Evolutionary conservation across 805 yeast species (phyloP).

Genomic region (Lachancea nothofagi): DNA sequence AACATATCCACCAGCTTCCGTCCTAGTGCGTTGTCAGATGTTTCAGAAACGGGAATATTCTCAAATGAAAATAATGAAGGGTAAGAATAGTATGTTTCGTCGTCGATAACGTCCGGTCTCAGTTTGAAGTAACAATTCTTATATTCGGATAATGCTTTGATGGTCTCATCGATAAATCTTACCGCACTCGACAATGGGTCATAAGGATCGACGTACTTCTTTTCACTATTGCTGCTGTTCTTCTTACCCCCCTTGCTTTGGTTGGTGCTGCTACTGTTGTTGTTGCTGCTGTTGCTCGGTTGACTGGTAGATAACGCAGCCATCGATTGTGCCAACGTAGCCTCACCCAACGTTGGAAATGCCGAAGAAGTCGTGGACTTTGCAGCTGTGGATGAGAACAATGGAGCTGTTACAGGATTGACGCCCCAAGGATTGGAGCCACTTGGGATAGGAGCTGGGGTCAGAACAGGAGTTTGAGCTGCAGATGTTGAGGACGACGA

Average conservation of each 20-base stretch:
- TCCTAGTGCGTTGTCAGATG: constrained; percentile 30
- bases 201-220: constrained; percentile 38
- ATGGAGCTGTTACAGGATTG: constrained; percentile 28
- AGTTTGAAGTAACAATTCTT: constrained; percentile 36
- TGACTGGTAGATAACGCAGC: constrained; percentile 21
- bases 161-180: constrained; percentile 44
- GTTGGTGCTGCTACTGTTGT: constrained; percentile 19
- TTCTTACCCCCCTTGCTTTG: constrained; percentile 21
- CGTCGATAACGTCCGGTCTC: constrained; percentile 29
- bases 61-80: constrained; percentile 50
- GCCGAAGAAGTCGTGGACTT: constrained; percentile 23
- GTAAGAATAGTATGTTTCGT: constrained; percentile 24
- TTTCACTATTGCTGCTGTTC: constrained; percentile 33
- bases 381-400: constrained; percentile 20
- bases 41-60: constrained; percentile 33
- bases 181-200: constrained; percentile 44
- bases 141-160: constrained; percentile 38
- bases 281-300: constrained; percentile 12
- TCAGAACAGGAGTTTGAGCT: constrained; percentile 24
- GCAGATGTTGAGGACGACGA: constrained; percentile 15
- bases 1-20: constrained; percentile 35
- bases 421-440: constrained; percentile 35
- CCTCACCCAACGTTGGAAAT: constrained; percentile 28
- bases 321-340: constrained; percentile 25
- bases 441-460: constrained; percentile 31